Evolutionary conservation across 129 eudicot genomes (phyloP), one percentile per base, ranked within the genome.

Genomic region (Helianthus tuberosus): DNA sequence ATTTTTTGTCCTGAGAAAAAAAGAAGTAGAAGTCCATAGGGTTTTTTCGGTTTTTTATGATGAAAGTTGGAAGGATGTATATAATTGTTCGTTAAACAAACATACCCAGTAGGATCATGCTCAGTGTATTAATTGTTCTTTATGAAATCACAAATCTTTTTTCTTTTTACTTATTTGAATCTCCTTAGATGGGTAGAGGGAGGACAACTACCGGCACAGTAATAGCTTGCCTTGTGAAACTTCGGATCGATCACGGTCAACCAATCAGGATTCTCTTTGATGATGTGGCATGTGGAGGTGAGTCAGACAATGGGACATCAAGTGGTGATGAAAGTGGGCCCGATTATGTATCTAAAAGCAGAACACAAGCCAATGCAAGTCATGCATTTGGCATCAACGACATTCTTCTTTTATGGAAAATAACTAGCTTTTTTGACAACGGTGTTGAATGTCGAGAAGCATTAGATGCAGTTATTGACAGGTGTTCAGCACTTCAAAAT

Each of bases 121-220:
- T 27, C 32, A 27, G 3, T 1, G 9, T 12, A 27, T 60, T 13
- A 12, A 12, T 60, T 60, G 66, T 13, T 60, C 66, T 5, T 13
- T 60, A 60, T 11, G 17, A 12, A 27, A 12, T 43, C 66, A 32
- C 29, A 29, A 29, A 11, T 60, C 17, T 12, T 60, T 58, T 20
- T 8, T 3, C 8, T 14, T 50, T 13, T 50, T 14, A 14, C 4
- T 3, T 62, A 57, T 27, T 44, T 39, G 9, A 43, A 39, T 74
- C 49, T 80, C 50, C 69, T 66, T 88, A 93, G 92, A 93, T 93
- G 98, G 98, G 98, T 48, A 78, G 83, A 70, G 98, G 98, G 36
- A 79, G 98, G 79, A 93, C 98, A 47, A 93, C 98, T 50, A 93
- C 96, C 7, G 98, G 98, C 64, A 93, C 98, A 49, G 98, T 93